Base-by-base conservation (phyloP, 192 early-diverging fungal species). In the Linnemannia hyalina region DNA sequence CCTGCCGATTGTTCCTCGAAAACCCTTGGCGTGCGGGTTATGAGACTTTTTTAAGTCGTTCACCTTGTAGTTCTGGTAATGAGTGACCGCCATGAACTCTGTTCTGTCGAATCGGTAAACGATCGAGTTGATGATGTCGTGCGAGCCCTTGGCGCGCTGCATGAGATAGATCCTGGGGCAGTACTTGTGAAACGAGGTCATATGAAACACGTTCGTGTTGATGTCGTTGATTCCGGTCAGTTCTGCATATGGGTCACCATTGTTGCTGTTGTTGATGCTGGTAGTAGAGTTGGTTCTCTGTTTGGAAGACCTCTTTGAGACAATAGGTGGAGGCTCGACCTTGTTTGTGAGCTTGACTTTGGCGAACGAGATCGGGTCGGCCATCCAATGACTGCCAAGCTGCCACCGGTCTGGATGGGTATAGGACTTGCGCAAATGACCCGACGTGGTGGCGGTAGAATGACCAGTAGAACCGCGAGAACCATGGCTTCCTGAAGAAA, bases 21-120 rank as follows among this genome's bases (percentile, higher is more conserved):
- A 92, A 0, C 90, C 93, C 81, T 92, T 92, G n/a, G 92, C 92
- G 57, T 93, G 92, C 16, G 92, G 92, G 49, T 93, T 93, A 57
- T 82, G 76, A 68, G 82, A 83, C 76, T 93, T 93, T 76, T 93
- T 93, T 13, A 93, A 65, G 29, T 71, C 76, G 65, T 93, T 93
- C 10, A 93, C 91, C 13, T 80, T 80, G 63, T 82, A 63, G 80
- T 91, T 93, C 52, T 93, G 93, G 71, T 93, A 93, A 60, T 93
- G 93, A 26, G 93, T 93, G 3, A 93, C 91, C 16, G 93, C 93
- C 26, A 93, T 82, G 57, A 93, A 93, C 2, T 29, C 80, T 3
- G 92, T 93, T 40, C 83, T 80, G 4, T 92, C 82, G 41, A 89
- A 93, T 0, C 72, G 68, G 54, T 81, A 89, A 5, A 80, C 80